Evolutionary conservation across 2,329 filamentous ascomycete species (phyloP).

Genomic region (Colletotrichum noveboracense): DNA sequence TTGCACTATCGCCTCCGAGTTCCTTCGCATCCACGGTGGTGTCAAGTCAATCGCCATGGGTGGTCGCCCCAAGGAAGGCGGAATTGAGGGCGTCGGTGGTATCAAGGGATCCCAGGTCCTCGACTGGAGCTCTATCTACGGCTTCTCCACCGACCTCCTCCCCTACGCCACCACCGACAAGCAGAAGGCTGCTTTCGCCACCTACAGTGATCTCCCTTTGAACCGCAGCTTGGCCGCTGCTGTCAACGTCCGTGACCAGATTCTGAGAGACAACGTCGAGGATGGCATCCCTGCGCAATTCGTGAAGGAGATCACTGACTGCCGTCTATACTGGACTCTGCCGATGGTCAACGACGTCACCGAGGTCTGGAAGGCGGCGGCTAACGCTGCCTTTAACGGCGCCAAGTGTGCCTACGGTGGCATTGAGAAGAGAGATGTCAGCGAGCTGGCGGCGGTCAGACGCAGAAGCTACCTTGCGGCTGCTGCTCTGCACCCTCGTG

Average conservation of each 20-base stretch:
- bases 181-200: constrained; percentile 31
- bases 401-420: constrained; percentile 43
- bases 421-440: constrained; percentile 24
- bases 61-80: constrained; percentile 49
- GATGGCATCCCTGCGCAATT: constrained; percentile 53
- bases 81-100: constrained; percentile 60
- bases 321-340: constrained; percentile 55
- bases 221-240: constrained; percentile 35
- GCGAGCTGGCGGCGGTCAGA: background rate
- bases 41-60: constrained; percentile 61
- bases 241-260: constrained; percentile 45
- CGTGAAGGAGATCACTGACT: constrained; percentile 52
- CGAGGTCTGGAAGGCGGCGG: constrained; percentile 51
- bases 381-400: constrained; percentile 43
- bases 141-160: constrained; percentile 24
- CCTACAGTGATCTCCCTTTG: constrained; percentile 36
- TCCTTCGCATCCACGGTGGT: constrained; percentile 55
- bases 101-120: constrained; percentile 54
- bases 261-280: constrained; percentile 37
- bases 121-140: constrained; percentile 32
- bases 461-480: background rate
- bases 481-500: background rate
- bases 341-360: constrained; percentile 52
- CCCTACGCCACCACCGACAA: constrained; percentile 30
- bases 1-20: constrained; percentile 61